Percentiles rank a stretch among this genome's conserved stretches.
These are phyloP conservation scores for Miamiensis avidus DNA, from an alignment of 169 alveolate genomes.

Conservation along the genomic window DNA sequence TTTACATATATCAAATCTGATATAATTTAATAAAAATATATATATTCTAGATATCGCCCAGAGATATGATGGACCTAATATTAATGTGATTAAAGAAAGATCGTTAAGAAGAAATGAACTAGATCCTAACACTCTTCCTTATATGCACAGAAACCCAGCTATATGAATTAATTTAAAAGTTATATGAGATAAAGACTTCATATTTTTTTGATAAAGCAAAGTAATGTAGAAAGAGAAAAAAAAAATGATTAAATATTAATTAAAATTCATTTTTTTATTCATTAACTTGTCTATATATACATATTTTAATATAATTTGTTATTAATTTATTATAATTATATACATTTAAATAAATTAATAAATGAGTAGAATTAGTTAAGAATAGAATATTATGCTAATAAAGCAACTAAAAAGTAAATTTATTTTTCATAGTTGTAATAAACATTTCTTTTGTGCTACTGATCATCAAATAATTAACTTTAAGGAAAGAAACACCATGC, in stretches of 20 bases:
- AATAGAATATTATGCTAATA: too few relatives aligned
- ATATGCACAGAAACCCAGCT: slow-evolving; percentile 78
- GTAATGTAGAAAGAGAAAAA: too few relatives aligned
- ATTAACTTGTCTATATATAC: background rate
- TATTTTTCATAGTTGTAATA: too few relatives aligned
- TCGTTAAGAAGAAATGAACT: slow-evolving; percentile 39
- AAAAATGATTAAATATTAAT: too few relatives aligned
- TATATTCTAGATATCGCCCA: background rate
- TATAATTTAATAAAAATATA: slow-evolving; percentile 9
- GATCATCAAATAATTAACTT: too few relatives aligned
- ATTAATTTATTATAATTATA: too few relatives aligned
- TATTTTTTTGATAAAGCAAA: too few relatives aligned
- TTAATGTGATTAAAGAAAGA: slow-evolving; percentile 51
- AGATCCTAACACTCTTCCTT: slow-evolving; percentile 64
- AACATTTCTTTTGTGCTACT: too few relatives aligned
- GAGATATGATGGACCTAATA: slow-evolving; percentile 52
- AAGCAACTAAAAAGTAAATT: background rate
- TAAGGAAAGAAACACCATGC: too few relatives aligned
- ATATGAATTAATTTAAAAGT: slow-evolving; percentile 42
- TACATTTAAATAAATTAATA: too few relatives aligned
- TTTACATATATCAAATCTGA: slow-evolving; percentile 15
- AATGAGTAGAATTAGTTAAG: background rate
- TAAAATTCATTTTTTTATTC: background rate
- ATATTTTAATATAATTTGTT: too few relatives aligned
- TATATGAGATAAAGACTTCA: too few relatives aligned